Evolutionary conservation across 352 stramenopile genomes (phyloP).

Genomic region (Pythium inflatum): DNA sequence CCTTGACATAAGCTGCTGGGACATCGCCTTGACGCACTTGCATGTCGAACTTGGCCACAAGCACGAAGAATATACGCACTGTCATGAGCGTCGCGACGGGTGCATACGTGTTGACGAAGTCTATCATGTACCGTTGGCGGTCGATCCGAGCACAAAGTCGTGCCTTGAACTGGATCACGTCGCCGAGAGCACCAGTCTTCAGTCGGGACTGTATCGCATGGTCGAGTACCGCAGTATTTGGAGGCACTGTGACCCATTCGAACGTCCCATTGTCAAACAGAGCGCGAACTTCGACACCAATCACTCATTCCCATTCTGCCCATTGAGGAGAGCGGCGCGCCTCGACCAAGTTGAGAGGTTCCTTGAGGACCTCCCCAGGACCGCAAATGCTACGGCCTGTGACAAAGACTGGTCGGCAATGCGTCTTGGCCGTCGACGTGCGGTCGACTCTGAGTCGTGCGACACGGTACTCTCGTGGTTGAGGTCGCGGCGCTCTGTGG

Average conservation of each 20-base stretch:
- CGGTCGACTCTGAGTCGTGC: too few species aligned
- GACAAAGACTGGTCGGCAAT: too few species aligned
- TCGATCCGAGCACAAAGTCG: constrained; percentile 15
- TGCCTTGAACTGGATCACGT: constrained; percentile 2
- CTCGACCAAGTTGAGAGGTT: constrained; percentile 12
- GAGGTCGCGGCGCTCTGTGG: too few species aligned
- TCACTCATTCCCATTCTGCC: background rate
- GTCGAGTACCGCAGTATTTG: constrained; percentile 3
- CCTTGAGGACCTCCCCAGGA: too few species aligned
- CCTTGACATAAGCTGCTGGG: constrained; percentile 20
- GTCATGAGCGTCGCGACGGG: constrained; percentile 7
- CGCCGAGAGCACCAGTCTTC: constrained; percentile 6
- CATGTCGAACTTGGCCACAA: constrained; percentile 6
- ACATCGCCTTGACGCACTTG: constrained; percentile 16
- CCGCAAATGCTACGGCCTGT: too few species aligned
- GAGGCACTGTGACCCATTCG: background rate
- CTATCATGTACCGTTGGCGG: background rate
- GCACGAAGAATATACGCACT: constrained; percentile 20
- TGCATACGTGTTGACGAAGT: constrained; percentile 16
- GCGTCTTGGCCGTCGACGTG: too few species aligned
- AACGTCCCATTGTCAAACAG: constrained; percentile 19
- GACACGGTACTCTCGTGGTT: too few species aligned
- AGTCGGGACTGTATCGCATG: constrained; percentile 15
- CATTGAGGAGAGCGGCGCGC: constrained; percentile 4
- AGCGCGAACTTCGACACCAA: constrained; percentile 1